Evolutionary conservation across 352 stramenopile genomes (phyloP).

Genomic region (Pilasporangium apinafurcum): DNA sequence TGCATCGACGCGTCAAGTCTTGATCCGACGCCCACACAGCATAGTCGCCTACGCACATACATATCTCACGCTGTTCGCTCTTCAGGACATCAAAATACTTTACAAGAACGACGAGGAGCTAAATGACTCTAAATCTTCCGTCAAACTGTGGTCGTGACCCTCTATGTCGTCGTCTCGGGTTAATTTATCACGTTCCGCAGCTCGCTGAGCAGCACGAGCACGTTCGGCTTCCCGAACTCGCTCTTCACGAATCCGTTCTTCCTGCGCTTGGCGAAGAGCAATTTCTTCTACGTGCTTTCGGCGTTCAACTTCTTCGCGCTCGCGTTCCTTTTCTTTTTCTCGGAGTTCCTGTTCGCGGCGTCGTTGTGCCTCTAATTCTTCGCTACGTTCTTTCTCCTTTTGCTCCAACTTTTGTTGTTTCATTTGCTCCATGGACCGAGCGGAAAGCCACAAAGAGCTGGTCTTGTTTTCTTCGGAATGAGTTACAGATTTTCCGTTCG

Average conservation of each 20-base stretch:
- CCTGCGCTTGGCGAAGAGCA: conserved; percentile 30
- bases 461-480: conserved; percentile 59
- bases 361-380: conserved; percentile 66
- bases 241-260: conserved; percentile 53
- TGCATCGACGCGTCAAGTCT: no score
- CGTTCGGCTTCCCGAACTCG: conserved; percentile 54
- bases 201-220: conserved; percentile 38
- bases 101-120: conserved; percentile 87
- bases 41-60: no score
- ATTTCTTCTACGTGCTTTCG: conserved; percentile 49
- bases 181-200: conserved; percentile 64
- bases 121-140: conserved; percentile 79
- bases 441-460: conserved; percentile 80
- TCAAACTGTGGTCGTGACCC: conserved; percentile 65
- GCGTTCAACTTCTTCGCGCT: conserved; percentile 64
- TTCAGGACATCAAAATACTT: no score
- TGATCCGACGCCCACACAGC: no score
- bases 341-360: conserved; percentile 54
- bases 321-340: conserved; percentile 60
- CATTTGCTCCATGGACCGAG: conserved; percentile 80
- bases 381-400: conserved; percentile 67
- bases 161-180: conserved; percentile 53
- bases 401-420: conserved; percentile 86
- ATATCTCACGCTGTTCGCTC: no score
- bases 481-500: conserved; percentile 41